Evolutionary conservation across 257 asterid species (phyloP).

Genomic region (Ehretia macrophylla): DNA sequence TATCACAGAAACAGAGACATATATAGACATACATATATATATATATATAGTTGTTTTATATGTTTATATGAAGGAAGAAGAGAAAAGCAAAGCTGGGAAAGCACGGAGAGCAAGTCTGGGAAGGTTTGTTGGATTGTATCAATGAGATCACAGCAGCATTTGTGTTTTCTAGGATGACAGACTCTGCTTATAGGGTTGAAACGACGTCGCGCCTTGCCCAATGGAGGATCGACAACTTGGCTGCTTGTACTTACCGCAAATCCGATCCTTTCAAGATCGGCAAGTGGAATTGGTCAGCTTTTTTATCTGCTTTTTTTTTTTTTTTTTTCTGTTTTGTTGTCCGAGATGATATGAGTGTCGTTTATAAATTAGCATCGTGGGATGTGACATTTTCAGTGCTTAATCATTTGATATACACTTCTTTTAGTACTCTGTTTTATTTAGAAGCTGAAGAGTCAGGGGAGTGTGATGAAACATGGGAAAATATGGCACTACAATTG

Average conservation of each 20-base stretch:
- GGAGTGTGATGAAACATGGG: no score
- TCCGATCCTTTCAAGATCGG: constrained; percentile 85
- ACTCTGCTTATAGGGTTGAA: constrained; percentile 81
- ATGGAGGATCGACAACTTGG: constrained; percentile 78
- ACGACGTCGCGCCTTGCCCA: constrained; percentile 95
- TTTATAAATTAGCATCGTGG: no score
- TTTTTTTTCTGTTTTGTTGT: neutral
- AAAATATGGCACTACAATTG: no score
- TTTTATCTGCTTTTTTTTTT: neutral
- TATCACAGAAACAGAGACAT: neutral
- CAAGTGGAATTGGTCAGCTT: constrained; percentile 69
- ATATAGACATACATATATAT: neutral
- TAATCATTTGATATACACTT: no score
- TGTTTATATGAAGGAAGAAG: constrained; percentile 9
- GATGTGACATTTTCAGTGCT: no score
- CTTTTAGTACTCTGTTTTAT: no score
- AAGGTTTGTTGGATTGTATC: constrained; percentile 75
- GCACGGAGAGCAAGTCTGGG: constrained; percentile 72
- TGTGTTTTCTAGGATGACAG: constrained; percentile 75
- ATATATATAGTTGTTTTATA: neutral
- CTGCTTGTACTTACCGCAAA: constrained; percentile 64
- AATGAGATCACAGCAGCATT: constrained; percentile 83
- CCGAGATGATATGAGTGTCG: neutral
- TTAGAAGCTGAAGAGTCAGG: no score
- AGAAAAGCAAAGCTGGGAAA: constrained; percentile 82